Percentiles rank a stretch among this genome's conserved stretches.
These are phyloP conservation scores for Pseudodiploospora longispora DNA, from an alignment of 2,329 filamentous ascomycete genomes.

Conservation along the genomic window DNA sequence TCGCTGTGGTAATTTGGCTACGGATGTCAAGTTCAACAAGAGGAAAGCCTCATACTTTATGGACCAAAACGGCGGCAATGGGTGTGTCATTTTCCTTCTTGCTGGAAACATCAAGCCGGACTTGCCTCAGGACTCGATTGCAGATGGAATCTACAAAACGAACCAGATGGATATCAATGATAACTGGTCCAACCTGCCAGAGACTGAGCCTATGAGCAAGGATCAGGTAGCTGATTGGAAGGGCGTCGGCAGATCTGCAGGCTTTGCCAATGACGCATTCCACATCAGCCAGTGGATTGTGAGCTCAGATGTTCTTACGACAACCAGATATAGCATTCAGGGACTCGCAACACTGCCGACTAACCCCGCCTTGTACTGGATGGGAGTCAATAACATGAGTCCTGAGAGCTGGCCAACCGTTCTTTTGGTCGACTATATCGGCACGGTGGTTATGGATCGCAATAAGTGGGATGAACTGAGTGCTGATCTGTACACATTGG, in stretches of 20 bases:
- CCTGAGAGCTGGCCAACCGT: constrained; percentile 23
- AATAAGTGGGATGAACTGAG: constrained; percentile 19
- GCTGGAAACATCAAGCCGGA: constrained; percentile 14
- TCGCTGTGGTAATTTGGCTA: constrained; percentile 24
- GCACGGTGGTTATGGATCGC: constrained; percentile 18
- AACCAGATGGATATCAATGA: constrained; percentile 18
- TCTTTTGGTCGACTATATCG: constrained; percentile 23
- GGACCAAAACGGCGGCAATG: constrained; percentile 22
- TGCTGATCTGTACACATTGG: constrained; percentile 24
- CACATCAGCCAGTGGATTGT: constrained; percentile 25
- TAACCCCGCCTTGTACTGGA: constrained; percentile 28
- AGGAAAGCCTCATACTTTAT: constrained; percentile 21
- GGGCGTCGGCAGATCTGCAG: constrained; percentile 12
- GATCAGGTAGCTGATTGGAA: constrained; percentile 16
- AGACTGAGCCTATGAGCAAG: constrained; percentile 16
- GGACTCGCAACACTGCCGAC: constrained; percentile 22
- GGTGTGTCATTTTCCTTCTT: constrained; percentile 26
- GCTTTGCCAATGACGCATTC: constrained; percentile 15
- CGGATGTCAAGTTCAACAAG: constrained; percentile 15
- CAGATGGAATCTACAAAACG: constrained; percentile 22
- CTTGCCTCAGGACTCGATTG: constrained; percentile 15
- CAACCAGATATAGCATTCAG: constrained; percentile 19
- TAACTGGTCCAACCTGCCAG: constrained; percentile 21
- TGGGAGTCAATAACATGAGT: constrained; percentile 20
- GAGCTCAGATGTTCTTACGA: constrained; percentile 17